Base-by-base conservation (phyloP, 169 alveolate genomes). In the Plasmodium vinckei region DNA sequence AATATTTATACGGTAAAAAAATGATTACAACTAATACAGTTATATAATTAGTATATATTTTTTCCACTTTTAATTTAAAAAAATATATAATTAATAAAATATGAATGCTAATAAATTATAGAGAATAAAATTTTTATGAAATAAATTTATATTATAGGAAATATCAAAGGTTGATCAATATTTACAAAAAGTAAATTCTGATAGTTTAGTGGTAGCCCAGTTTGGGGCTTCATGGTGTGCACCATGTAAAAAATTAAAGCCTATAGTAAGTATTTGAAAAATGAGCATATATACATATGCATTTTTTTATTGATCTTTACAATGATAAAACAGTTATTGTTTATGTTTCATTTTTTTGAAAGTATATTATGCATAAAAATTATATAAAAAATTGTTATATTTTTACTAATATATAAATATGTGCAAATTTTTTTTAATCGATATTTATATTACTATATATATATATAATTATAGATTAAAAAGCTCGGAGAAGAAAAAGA, bases 141-240 rank as follows among this genome's bases (percentile, higher is more conserved):
- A 47, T 9, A 9, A 47, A 47, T 9, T 47, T 47, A 51, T 27
- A 64, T 53, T 21, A 56, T 61, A 82, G 90, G 90, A 82, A 82
- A 79, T 91, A 59, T 87, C 59, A 39, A 92, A 86, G 59, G 63
- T 93, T 27, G 96, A 94, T 6, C 94, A 92, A 5, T 94, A 94
- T 86, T 72, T 87, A 21, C 70, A 92, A 25, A 79, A 89, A 42
- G 89, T 94, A 0, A 61, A 73, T 49, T 87, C 72, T 42, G 91
- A 87, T 33, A 92, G 88, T 42, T 44, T 71, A 13, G 95, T 88
- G 15, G 87, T 94, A 9, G 96, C 95, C 3, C 93, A 94, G 70
- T 94, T 94, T 63, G 93, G 95, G 15, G 96, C 96, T 25, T 86
- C 92, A 23, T 94, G 96, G 96, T 94, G 96, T 94, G 93, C 92